These are phyloP conservation scores for Monosporascus sp. DNA, from an alignment of 2,329 filamentous ascomycete species.

Conservation along the genomic window DNA sequence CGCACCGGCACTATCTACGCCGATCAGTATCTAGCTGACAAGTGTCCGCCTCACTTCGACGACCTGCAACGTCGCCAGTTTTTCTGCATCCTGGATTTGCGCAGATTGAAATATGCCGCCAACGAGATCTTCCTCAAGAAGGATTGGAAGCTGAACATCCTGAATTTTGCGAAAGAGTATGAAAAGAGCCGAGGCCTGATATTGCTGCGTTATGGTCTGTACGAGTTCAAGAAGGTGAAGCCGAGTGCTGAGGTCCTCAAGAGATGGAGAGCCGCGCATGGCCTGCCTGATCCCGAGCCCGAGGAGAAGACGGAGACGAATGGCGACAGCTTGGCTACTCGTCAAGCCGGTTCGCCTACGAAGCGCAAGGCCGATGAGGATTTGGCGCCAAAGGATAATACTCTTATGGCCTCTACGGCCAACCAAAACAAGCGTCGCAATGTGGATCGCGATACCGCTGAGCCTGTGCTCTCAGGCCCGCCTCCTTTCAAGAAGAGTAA, in stretches of 20 bases:
- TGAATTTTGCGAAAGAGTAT: conserved; percentile 59
- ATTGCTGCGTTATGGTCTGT: conserved; percentile 55
- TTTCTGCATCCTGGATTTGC: conserved; percentile 57
- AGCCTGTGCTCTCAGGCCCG: conserved; percentile 28
- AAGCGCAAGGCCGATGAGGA: conserved; percentile 57
- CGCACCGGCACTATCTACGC: conserved; percentile 52
- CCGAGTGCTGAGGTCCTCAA: conserved; percentile 52
- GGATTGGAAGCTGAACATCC: conserved; percentile 57
- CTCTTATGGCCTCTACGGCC: conserved; percentile 28
- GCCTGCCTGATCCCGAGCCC: conserved; percentile 45
- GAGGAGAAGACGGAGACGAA: conserved; percentile 29
- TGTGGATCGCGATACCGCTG: conserved; percentile 31
- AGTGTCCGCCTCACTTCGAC: conserved; percentile 52
- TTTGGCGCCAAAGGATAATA: conserved; percentile 30
- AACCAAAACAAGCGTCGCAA: conserved; percentile 46
- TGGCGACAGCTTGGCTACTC: conserved; percentile 24
- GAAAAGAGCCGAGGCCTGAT: conserved; percentile 59
- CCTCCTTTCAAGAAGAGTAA: conserved; percentile 42
- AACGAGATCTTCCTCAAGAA: conserved; percentile 56
- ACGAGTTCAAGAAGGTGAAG: conserved; percentile 58
- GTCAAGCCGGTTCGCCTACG: conserved; percentile 27
- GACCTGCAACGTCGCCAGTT: conserved; percentile 57
- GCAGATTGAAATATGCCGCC: conserved; percentile 55
- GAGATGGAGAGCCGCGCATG: conserved; percentile 53
- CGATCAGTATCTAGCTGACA: conserved; percentile 52